Evolutionary conservation across 345 rosid genomes (phyloP), one percentile per base, ranked within the genome.

Genomic region (Turnera subulata): DNA sequence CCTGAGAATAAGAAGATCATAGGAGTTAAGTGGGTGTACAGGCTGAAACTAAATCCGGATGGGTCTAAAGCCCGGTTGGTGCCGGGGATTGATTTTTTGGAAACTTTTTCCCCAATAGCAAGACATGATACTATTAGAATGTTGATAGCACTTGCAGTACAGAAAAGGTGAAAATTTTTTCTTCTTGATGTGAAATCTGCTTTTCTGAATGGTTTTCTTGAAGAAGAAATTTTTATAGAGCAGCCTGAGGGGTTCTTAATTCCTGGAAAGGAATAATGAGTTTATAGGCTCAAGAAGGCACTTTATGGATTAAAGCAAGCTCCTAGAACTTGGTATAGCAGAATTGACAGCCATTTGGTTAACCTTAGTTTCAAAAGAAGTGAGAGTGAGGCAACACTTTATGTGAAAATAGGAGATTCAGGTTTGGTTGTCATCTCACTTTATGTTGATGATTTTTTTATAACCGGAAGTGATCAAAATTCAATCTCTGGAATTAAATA

Each of bases 401-500:
- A 54, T 18, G 24, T 37, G 15, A 33, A 35, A n/a, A n/a, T n/a
- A 15, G 0, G 10, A 4, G 11, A 17, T 0, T 4, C 12, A n/a
- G n/a, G n/a, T 11, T 0, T 37, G 2, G 16, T 53, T 32, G 14
- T n/a, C n/a, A n/a, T 33, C 4, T 54, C 44, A 10, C 9, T 54
- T 17, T 54, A 54, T 35, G 58, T 54, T 1, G 58, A 54, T 38
- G 58, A 54, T 37, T 1, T 54, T 0, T 22, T 54, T 17, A 17
- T 54, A 0, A 35, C 4, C 0, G 25, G 58, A 2, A 33, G 5
- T 2, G 0, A 8, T 37, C n/a, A 0, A 11, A 38, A 3, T 10
- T 0, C 0, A 0, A 11, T 54, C 0, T 1, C 16, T 0, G 11
- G 17, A 3, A n/a, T 54, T 14, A 37, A 25, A 19, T 12, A 21